Evolutionary conservation across 2,329 filamentous ascomycete species (phyloP).

Genomic region (Didymella glomerata): DNA sequence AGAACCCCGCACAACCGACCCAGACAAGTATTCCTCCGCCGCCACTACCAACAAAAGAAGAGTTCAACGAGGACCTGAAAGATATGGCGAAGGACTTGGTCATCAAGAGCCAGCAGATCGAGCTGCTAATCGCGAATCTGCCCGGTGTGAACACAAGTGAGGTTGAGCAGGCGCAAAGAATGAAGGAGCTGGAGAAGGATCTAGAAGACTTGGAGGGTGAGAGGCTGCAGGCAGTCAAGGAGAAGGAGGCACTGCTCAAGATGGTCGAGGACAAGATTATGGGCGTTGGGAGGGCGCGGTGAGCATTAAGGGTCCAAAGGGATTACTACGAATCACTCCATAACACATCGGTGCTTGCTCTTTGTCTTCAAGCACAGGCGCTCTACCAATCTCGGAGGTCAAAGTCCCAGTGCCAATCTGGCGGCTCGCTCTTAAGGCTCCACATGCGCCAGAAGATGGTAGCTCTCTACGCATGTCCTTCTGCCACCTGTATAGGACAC

Average conservation of each 20-base stretch:
- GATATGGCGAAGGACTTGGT: constrained; percentile 81
- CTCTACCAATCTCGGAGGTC: too few species aligned
- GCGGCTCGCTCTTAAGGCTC: neutral
- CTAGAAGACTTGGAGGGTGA: constrained; percentile 55
- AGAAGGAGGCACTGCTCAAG: constrained; percentile 54
- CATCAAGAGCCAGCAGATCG: constrained; percentile 83
- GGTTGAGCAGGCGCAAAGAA: constrained; percentile 73
- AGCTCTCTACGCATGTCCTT: neutral
- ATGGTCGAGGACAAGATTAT: constrained; percentile 59
- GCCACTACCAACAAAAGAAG: constrained; percentile 41
- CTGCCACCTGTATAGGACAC: neutral
- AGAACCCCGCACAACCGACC: constrained; percentile 19
- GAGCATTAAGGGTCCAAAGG: constrained; percentile 2
- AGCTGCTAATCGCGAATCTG: constrained; percentile 75
- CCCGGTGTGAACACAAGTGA: constrained; percentile 83
- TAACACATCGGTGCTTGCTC: neutral
- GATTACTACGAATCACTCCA: neutral
- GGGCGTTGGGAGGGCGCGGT: constrained; percentile 33
- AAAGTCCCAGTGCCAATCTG: too few species aligned
- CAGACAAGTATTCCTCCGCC: constrained; percentile 24
- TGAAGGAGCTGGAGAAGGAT: constrained; percentile 56
- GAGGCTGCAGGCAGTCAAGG: constrained; percentile 51
- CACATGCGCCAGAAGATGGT: neutral
- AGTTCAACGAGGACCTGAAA: constrained; percentile 71
- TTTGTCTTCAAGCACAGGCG: too few species aligned